Percentiles rank a stretch among this genome's conserved stretches.
These are phyloP conservation scores for Salvia miltiorrhiza DNA, from an alignment of 257 asterid genomes.

Conservation along the genomic window DNA sequence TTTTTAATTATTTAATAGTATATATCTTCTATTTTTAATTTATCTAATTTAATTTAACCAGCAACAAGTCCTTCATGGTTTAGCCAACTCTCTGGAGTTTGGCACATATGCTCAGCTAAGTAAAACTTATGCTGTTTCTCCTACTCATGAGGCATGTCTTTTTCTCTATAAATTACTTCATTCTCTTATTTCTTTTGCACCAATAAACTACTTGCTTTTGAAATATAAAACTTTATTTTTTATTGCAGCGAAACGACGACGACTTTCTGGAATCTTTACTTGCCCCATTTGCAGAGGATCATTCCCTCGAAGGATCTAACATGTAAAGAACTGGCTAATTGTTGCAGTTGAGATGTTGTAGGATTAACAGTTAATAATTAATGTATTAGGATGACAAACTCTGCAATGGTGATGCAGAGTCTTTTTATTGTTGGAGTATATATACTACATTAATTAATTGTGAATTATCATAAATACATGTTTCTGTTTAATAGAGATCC, in stretches of 20 bases:
- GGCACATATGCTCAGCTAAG: slow-evolving; percentile 19
- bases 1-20: background rate
- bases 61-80: background rate
- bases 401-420: background rate
- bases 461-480: background rate
- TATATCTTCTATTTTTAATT: background rate
- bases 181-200: no score
- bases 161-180: background rate
- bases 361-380: background rate
- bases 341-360: background rate
- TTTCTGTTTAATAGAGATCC: no score
- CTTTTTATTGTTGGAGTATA: no score
- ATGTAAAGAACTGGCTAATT: background rate
- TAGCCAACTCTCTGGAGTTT: slow-evolving; percentile 1
- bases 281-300: slow-evolving; percentile 32
- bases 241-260: slow-evolving; percentile 32
- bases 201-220: background rate
- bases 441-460: no score
- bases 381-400: background rate
- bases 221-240: background rate
- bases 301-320: slow-evolving; percentile 9
- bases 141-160: slow-evolving; percentile 19
- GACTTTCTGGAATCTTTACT: slow-evolving; percentile 41
- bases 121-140: background rate
- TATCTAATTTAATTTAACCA: background rate